phyloP scores from a whole-genome alignment of 2,329 filamentous ascomycete genomes.

The Pezicula rhizophila region DNA sequence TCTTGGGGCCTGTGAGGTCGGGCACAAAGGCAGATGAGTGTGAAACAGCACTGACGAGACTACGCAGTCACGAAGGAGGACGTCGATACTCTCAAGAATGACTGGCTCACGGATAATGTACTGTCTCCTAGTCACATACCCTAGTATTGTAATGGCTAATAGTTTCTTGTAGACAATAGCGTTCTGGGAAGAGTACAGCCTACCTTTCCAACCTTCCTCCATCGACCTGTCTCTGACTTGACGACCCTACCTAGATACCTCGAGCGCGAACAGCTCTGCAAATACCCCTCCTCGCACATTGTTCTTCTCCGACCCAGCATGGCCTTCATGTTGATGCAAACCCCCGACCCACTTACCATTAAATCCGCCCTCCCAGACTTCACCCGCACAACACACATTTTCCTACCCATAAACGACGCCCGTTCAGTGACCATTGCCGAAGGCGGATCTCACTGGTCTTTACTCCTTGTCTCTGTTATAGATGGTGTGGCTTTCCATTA shows the following conservation, averaged over 20 bases:
- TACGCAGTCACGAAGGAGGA: slow-evolving; percentile 77
- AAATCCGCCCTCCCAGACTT: slow-evolving; percentile 76
- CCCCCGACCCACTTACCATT: slow-evolving; percentile 47
- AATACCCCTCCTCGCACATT: slow-evolving; percentile 79
- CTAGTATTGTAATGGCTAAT: slow-evolving; percentile 14
- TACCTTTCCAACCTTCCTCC: slow-evolving; percentile 3
- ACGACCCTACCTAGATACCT: slow-evolving; percentile 53
- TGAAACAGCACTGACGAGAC: slow-evolving; percentile 15
- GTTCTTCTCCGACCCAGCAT: slow-evolving; percentile 87
- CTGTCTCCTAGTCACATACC: slow-evolving; percentile 24
- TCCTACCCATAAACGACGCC: slow-evolving; percentile 91
- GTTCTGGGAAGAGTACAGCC: slow-evolving; percentile 86
- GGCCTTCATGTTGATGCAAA: slow-evolving; percentile 85
- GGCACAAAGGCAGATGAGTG: background rate
- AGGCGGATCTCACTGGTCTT: slow-evolving; percentile 89
- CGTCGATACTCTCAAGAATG: slow-evolving; percentile 78
- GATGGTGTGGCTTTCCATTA: slow-evolving; percentile 96
- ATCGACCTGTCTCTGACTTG: slow-evolving; percentile 13
- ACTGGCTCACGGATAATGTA: slow-evolving; percentile 97
- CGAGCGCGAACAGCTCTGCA: slow-evolving; percentile 77
- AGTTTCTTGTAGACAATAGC: slow-evolving; percentile 68
- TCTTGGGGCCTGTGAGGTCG: slow-evolving; percentile 10
- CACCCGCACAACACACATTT: slow-evolving; percentile 77
- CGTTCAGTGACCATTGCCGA: slow-evolving; percentile 71
- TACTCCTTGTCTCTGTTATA: slow-evolving; percentile 81